Evolutionary conservation across 176 grass and related monocot genomes (phyloP).

Genomic region (Saccharum officinarum): DNA sequence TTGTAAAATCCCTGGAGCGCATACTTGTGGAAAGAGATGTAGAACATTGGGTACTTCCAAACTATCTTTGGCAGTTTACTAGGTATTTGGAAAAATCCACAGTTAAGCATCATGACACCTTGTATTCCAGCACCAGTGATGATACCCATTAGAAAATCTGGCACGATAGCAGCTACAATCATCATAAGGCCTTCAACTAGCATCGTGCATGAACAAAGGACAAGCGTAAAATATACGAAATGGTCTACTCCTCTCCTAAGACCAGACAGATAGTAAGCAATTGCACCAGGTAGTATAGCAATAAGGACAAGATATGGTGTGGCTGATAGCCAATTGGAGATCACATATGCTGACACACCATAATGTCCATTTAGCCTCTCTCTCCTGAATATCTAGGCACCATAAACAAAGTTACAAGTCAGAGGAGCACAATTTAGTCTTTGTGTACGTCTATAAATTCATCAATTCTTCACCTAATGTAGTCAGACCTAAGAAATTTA

Average conservation of each 20-base stretch:
- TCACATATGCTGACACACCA: slow-evolving; percentile 35
- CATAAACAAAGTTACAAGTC: background rate
- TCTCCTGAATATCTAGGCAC: slow-evolving; percentile 42
- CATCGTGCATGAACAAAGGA: slow-evolving; percentile 45
- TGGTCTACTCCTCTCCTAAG: slow-evolving; percentile 38
- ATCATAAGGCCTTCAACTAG: slow-evolving; percentile 60
- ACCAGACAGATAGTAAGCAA: slow-evolving; percentile 50
- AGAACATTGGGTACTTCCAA: slow-evolving; percentile 63
- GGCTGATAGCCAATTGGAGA: slow-evolving; percentile 52
- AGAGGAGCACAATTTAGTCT: background rate
- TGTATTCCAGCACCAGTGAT: slow-evolving; percentile 61
- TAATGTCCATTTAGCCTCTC: slow-evolving; percentile 65
- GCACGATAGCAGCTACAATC: slow-evolving; percentile 47
- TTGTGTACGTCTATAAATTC: background rate
- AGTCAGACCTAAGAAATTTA: background rate
- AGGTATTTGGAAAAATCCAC: slow-evolving; percentile 55
- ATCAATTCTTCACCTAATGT: background rate
- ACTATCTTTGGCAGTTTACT: slow-evolving; percentile 46
- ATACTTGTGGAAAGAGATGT: slow-evolving; percentile 56
- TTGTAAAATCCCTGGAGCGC: slow-evolving; percentile 62
- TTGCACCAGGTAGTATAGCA: slow-evolving; percentile 40
- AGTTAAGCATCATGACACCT: slow-evolving; percentile 50
- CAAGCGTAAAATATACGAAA: slow-evolving; percentile 36
- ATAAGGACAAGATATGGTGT: slow-evolving; percentile 46
- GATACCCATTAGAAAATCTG: slow-evolving; percentile 70